Percentiles rank a stretch among this genome's conserved stretches.
Conservation (phyloP, 1,139 yeast genomes). For the Pichia sp. region DNA sequence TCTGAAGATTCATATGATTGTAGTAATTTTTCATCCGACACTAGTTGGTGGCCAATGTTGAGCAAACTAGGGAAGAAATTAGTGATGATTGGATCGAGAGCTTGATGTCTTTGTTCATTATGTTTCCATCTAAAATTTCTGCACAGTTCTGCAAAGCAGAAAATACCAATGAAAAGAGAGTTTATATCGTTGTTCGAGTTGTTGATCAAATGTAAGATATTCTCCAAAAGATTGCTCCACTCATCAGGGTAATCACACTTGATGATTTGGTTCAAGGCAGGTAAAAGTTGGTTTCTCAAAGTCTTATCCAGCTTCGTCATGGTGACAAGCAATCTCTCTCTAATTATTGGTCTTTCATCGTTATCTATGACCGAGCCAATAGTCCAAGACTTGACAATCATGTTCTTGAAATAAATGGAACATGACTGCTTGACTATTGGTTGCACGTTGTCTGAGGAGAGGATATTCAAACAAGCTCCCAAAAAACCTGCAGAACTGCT, state of each 20-base stretch:
- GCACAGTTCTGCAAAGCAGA: conserved; percentile 70
- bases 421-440: conserved; percentile 68
- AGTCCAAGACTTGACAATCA: conserved; percentile 64
- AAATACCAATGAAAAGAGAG: conserved; percentile 69
- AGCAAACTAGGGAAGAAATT: conserved; percentile 69
- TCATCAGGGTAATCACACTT: conserved; percentile 61
- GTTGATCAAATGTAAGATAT: conserved; percentile 52
- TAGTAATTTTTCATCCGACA: conserved; percentile 44
- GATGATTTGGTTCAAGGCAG: conserved; percentile 65
- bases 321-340: conserved; percentile 52
- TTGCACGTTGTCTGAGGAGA: conserved; percentile 51
- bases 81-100: conserved; percentile 56
- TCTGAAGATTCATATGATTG: conserved; percentile 49
- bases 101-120: conserved; percentile 52
- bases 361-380: conserved; percentile 45
- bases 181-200: conserved; percentile 48
- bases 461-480: conserved; percentile 77
- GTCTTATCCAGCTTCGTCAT: conserved; percentile 43
- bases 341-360: conserved; percentile 70
- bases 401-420: conserved; percentile 83
- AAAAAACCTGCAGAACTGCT: conserved; percentile 67
- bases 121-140: conserved; percentile 75
- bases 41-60: conserved; percentile 55
- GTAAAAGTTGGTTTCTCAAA: conserved; percentile 59
- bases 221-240: conserved; percentile 68